Evolutionary conservation across 768 basidiomycete species (phyloP).

Genomic region (Hortiboletus campestris): DNA sequence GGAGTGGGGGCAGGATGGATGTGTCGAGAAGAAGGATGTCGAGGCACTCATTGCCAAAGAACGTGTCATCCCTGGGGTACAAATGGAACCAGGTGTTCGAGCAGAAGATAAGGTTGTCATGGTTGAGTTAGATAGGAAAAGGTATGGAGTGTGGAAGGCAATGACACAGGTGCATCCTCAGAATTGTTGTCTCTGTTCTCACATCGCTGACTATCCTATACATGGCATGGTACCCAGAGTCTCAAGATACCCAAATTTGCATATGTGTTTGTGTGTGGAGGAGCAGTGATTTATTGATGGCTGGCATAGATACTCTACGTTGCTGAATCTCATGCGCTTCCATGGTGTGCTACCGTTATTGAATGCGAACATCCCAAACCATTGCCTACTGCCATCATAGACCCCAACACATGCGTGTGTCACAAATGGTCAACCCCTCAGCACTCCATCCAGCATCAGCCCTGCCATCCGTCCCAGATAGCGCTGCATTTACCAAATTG

Average conservation of each 20-base stretch:
- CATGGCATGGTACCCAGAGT: constrained; percentile 60
- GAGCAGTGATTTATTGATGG: background rate
- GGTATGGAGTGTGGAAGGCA: constrained; percentile 86
- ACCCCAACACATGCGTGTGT: constrained; percentile 23
- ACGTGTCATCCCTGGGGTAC: background rate
- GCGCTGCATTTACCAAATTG: constrained; percentile 60
- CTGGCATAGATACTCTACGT: too few species aligned
- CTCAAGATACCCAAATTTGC: constrained; percentile 86
- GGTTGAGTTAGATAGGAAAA: constrained; percentile 70
- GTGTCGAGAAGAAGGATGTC: constrained; percentile 66
- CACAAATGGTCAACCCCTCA: constrained; percentile 39
- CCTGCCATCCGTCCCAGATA: constrained; percentile 46
- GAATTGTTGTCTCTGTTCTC: too few species aligned
- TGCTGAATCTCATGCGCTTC: too few species aligned
- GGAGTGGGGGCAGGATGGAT: too few species aligned
- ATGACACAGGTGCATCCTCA: constrained; percentile 74
- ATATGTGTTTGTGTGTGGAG: constrained; percentile 32
- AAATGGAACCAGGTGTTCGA: background rate
- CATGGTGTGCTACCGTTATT: constrained; percentile 60
- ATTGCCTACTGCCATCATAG: constrained; percentile 46
- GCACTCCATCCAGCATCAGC: constrained; percentile 39
- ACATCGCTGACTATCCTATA: background rate
- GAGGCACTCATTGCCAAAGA: constrained; percentile 50
- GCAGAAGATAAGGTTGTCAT: constrained; percentile 40
- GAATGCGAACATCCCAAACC: constrained; percentile 66